A percentile compares a stretch with the other conserved stretches of the same genome.
Conservation (phyloP, 148 eudicot genomes). For the Mesembryanthemum crystallinum region DNA sequence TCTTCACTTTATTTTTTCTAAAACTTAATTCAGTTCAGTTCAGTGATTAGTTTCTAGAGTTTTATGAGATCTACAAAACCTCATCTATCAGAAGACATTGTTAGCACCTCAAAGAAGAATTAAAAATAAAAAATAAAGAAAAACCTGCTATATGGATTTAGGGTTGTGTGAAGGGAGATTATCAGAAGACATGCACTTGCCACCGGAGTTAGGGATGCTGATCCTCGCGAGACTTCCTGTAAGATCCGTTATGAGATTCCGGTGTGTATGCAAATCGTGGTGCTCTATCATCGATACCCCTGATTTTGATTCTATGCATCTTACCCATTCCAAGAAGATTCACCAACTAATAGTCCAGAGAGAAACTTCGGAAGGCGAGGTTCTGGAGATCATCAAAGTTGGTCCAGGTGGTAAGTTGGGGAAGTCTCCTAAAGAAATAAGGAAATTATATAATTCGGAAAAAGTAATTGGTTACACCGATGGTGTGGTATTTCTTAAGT, state of each 20-base stretch:
- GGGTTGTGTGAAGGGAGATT: background rate
- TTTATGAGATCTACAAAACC: too few relatives aligned
- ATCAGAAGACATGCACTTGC: background rate
- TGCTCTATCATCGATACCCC: background rate
- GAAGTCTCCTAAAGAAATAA: background rate
- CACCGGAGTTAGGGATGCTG: background rate
- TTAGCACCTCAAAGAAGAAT: too few relatives aligned
- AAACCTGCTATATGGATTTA: too few relatives aligned
- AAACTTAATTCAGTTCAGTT: too few relatives aligned
- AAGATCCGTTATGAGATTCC: background rate
- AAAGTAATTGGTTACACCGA: background rate
- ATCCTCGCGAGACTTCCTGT: constrained; percentile 1
- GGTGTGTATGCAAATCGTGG: constrained; percentile 19
- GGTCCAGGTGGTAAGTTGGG: background rate
- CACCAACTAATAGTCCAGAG: background rate
- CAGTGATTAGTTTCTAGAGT: too few relatives aligned
- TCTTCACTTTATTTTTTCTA: too few relatives aligned
- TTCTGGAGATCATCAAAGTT: background rate
- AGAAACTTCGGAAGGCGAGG: background rate
- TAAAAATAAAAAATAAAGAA: too few relatives aligned
- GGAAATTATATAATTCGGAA: background rate
- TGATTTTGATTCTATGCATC: constrained; percentile 6
- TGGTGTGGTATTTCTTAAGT: background rate
- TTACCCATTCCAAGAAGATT: background rate
- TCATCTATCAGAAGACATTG: too few relatives aligned